These are phyloP conservation scores for Cutaneotrichosporon sp. DNA, from an alignment of 1,284 basidiomycete species.

Conservation along the genomic window DNA sequence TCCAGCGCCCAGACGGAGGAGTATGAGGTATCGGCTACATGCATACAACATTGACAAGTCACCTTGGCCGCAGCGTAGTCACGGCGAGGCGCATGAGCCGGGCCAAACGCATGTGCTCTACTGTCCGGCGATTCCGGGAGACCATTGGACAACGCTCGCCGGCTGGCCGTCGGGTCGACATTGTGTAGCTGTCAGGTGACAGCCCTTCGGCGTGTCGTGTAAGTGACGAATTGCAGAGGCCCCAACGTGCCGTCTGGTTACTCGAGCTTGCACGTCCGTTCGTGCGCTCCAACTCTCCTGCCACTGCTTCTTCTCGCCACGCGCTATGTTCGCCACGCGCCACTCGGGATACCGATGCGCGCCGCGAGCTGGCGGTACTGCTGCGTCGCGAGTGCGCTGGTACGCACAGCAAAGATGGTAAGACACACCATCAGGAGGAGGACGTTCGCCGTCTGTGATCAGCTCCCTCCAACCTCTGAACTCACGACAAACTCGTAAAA, in stretches of 20 bases:
- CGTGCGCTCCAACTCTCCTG: not conserved
- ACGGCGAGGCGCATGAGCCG: conserved; percentile 9
- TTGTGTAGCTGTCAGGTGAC: not conserved
- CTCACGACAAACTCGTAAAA: conserved; percentile 82
- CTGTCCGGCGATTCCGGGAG: not conserved
- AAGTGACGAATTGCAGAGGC: not conserved
- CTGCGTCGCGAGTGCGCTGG: conserved; percentile 64
- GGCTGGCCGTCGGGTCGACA: too few relatives aligned
- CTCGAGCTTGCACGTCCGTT: not conserved
- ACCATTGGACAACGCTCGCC: not conserved
- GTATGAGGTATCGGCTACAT: conserved; percentile 16
- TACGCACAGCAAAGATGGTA: conserved; percentile 65
- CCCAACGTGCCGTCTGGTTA: not conserved
- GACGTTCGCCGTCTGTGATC: conserved; percentile 61
- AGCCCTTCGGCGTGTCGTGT: too few relatives aligned
- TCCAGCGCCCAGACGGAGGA: not conserved
- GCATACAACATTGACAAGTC: conserved; percentile 26
- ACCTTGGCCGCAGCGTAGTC: not conserved
- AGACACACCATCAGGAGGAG: conserved; percentile 67
- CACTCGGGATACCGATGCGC: conserved; percentile 60
- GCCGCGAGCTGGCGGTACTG: conserved; percentile 79
- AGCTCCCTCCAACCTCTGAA: conserved; percentile 13
- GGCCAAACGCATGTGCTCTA: not conserved
- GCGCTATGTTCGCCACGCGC: conserved; percentile 19
- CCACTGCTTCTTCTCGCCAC: too few relatives aligned